phyloP scores from a whole-genome alignment of 768 basidiomycete genomes.

The Boletellus emodensis region DNA sequence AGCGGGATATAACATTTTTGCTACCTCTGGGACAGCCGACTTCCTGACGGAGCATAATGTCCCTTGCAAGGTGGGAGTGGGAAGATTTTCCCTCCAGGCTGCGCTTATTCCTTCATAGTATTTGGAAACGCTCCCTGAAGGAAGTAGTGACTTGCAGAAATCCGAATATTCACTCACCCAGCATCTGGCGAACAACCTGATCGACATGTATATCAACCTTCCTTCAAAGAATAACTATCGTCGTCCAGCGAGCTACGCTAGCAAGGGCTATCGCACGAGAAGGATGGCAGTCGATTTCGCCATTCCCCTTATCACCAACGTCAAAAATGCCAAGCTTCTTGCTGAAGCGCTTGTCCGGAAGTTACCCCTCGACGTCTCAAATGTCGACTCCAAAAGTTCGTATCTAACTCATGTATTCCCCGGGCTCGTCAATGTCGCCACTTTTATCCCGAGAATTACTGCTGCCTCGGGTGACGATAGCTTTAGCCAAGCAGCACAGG shows the following conservation, averaged over 20 bases:
- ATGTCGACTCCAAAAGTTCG: slow-evolving; percentile 90
- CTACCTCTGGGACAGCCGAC: slow-evolving; percentile 95
- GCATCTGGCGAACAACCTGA: slow-evolving; percentile 93
- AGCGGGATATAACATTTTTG: slow-evolving; percentile 94
- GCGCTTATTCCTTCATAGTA: slow-evolving; percentile 48
- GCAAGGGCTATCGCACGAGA: slow-evolving; percentile 94
- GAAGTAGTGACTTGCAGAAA: slow-evolving; percentile 75
- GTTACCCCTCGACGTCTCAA: slow-evolving; percentile 86
- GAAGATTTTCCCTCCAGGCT: neutral
- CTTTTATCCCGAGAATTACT: slow-evolving; percentile 75
- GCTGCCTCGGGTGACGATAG: slow-evolving; percentile 47
- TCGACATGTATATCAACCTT: slow-evolving; percentile 99
- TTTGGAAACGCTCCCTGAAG: slow-evolving; percentile 81
- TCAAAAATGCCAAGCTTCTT: slow-evolving; percentile 97
- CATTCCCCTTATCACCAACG: slow-evolving; percentile 94
- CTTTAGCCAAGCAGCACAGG: slow-evolving; percentile 66
- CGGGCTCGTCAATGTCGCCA: slow-evolving; percentile 83
- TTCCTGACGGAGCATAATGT: slow-evolving; percentile 97
- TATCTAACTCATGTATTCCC: slow-evolving; percentile 89
- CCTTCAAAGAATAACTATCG: slow-evolving; percentile 98
- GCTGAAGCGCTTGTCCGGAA: slow-evolving; percentile 90
- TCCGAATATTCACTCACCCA: slow-evolving; percentile 97
- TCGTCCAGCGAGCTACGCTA: slow-evolving; percentile 93
- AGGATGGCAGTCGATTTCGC: slow-evolving; percentile 99
- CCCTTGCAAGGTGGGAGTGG: slow-evolving; percentile 74